Percentiles rank a stretch among this genome's conserved stretches.
Conservation (phyloP, 306 rosid genomes). For the Acacia crassicarpa region DNA sequence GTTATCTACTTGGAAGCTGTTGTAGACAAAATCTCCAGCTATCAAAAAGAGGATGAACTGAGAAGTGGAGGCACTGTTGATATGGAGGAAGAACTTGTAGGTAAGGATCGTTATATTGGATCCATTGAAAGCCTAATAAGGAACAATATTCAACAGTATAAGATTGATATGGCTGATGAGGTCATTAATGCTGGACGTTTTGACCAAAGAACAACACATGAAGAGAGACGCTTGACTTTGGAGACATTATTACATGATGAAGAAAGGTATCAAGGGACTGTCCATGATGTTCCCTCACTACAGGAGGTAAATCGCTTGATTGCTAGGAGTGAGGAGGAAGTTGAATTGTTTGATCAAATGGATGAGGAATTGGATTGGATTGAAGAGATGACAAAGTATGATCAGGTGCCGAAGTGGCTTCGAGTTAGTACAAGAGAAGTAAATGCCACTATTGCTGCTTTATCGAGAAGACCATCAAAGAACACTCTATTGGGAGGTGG, state of each 20-base stretch:
- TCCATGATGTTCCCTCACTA: constrained; percentile 96
- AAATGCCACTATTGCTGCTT: constrained; percentile 67
- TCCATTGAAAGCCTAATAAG: constrained; percentile 97
- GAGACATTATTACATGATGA: constrained; percentile 97
- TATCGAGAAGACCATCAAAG: constrained; percentile 79
- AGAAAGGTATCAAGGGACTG: constrained; percentile 93
- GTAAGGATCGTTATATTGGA: constrained; percentile 93
- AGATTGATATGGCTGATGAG: constrained; percentile 99
- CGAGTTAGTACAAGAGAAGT: constrained; percentile 84
- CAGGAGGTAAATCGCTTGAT: constrained; percentile 99
- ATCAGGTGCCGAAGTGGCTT: constrained; percentile 93
- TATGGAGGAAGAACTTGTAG: constrained; percentile 93
- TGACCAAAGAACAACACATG: constrained; percentile 99
- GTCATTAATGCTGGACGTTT: constrained; percentile 99
- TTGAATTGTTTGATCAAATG: constrained; percentile 95
- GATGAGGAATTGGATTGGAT: constrained; percentile 96
- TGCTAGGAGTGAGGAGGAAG: constrained; percentile 92
- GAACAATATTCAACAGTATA: constrained; percentile 94
- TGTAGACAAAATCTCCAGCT: constrained; percentile 86
- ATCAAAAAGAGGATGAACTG: constrained; percentile 91
- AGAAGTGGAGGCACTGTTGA: constrained; percentile 84
- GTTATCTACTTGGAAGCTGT: constrained; percentile 99
- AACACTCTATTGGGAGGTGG: constrained; percentile 55
- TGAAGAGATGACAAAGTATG: constrained; percentile 83
- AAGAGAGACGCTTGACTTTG: constrained; percentile 92